Percentiles rank a stretch among this genome's conserved stretches.
These are phyloP conservation scores for Arachis hypogaea DNA, from an alignment of 306 rosid species.

Conservation along the genomic window DNA sequence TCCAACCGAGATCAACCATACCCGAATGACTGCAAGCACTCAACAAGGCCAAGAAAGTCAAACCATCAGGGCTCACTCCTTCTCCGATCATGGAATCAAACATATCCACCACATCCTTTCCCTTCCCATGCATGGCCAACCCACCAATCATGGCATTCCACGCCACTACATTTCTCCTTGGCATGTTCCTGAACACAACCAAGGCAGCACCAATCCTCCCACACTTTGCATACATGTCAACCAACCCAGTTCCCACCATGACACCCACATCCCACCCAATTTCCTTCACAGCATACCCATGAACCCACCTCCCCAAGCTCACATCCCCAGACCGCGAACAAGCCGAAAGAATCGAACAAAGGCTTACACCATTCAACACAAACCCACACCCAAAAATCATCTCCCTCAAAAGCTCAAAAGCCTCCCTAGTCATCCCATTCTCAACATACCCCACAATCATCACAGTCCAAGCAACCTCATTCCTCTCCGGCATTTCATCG, in stretches of 20 bases:
- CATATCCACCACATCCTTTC: conserved; percentile 50
- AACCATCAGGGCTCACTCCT: conserved; percentile 65
- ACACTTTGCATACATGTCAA: conserved; percentile 81
- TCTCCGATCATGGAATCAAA: conserved; percentile 61
- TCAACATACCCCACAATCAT: conserved; percentile 65
- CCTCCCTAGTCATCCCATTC: conserved; percentile 53
- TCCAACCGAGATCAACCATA: conserved; percentile 62
- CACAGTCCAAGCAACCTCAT: conserved; percentile 82
- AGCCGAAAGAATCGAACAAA: conserved; percentile 64
- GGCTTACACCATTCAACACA: conserved; percentile 58
- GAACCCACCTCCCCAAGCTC: conserved; percentile 66
- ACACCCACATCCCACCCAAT: conserved; percentile 52
- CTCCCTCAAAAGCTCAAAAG: conserved; percentile 52
- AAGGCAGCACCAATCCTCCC: conserved; percentile 58
- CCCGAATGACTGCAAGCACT: conserved; percentile 81
- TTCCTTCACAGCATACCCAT: conserved; percentile 62
- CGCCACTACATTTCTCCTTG: conserved; percentile 60
- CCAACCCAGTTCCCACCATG: conserved; percentile 67
- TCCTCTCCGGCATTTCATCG: conserved; percentile 70
- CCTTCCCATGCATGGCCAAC: conserved; percentile 74
- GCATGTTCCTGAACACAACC: conserved; percentile 52
- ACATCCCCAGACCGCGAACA: conserved; percentile 64
- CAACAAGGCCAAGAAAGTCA: conserved; percentile 69
- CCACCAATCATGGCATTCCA: conserved; percentile 85
- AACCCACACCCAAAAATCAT: conserved; percentile 58